These are phyloP conservation scores for Umbelopsis isabellina DNA, from an alignment of 192 early-diverging fungal genomes.

Conservation along the genomic window DNA sequence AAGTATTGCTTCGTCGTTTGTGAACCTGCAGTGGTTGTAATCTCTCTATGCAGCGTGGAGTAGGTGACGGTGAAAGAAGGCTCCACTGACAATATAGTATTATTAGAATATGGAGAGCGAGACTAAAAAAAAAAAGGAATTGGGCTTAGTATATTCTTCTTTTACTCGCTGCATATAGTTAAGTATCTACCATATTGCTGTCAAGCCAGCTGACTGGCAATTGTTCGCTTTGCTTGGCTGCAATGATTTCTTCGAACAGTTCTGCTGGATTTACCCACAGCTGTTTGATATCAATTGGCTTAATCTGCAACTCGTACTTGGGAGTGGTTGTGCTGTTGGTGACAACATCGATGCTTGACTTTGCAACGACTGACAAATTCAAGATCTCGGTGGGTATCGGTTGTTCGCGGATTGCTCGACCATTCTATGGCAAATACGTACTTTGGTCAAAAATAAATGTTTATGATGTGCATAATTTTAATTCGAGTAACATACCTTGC, in stretches of 20 bases:
- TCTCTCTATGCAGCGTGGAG: conserved; percentile 37
- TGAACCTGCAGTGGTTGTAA: neutral
- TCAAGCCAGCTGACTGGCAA: conserved; percentile 60
- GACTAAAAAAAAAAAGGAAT: conserved; percentile 26
- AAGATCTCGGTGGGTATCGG: neutral
- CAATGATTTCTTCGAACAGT: conserved; percentile 30
- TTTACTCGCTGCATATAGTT: neutral
- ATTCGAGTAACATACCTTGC: conserved; percentile 16
- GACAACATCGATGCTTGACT: neutral
- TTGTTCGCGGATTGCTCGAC: neutral
- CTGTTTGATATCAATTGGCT: neutral
- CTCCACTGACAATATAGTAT: conserved; percentile 27
- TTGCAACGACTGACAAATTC: neutral
- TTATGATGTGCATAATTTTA: neutral
- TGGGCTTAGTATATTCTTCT: neutral
- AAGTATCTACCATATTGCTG: conserved; percentile 48
- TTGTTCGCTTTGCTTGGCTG: neutral
- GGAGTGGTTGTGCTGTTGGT: too few relatives aligned
- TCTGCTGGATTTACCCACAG: conserved; percentile 27
- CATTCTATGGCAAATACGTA: neutral
- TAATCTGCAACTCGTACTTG: neutral
- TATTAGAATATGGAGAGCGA: conserved; percentile 35
- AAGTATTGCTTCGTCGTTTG: neutral
- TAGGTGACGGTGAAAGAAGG: conserved; percentile 36
- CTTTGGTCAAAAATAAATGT: neutral